A percentile compares a stretch with the other conserved stretches of the same genome.
Conservation (phyloP, 331 rosid species). For the Dryas integrifolia region DNA sequence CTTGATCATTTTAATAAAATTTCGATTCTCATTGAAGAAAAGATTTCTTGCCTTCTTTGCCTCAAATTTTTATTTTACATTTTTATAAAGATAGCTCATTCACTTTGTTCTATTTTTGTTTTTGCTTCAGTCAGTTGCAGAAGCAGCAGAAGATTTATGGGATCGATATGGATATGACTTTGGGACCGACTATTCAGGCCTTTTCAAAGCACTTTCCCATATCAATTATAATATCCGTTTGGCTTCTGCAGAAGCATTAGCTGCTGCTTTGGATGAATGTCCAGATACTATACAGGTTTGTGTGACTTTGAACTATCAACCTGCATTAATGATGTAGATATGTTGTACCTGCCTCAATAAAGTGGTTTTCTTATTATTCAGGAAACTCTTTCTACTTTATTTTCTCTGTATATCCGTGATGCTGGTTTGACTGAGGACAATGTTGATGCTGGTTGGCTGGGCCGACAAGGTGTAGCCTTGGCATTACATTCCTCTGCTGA, state of each 20-base stretch:
- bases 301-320: conserved; percentile 24
- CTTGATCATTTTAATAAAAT: too few relatives aligned
- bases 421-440: conserved; percentile 53
- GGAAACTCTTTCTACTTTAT: conserved; percentile 90
- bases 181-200: conserved; percentile 87
- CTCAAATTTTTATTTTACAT: not conserved
- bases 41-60: not conserved
- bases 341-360: conserved; percentile 9
- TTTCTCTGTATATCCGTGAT: conserved; percentile 78
- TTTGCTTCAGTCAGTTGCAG: conserved; percentile 77
- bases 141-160: conserved; percentile 90
- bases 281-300: conserved; percentile 86
- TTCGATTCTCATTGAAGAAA: too few relatives aligned
- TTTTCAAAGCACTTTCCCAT: conserved; percentile 82
- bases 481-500: conserved; percentile 89
- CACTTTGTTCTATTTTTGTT: conserved; percentile 5
- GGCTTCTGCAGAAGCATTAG: conserved; percentile 94
- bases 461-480: conserved; percentile 93
- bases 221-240: conserved; percentile 76
- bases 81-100: not conserved
- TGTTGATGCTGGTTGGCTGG: conserved; percentile 86
- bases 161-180: conserved; percentile 90
- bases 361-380: conserved; percentile 35
- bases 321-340: conserved; percentile 7
- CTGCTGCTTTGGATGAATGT: conserved; percentile 90